Evolutionary conservation across 169 alveolate genomes (phyloP).

Genomic region (Cryptosporidium tyzzeri): DNA sequence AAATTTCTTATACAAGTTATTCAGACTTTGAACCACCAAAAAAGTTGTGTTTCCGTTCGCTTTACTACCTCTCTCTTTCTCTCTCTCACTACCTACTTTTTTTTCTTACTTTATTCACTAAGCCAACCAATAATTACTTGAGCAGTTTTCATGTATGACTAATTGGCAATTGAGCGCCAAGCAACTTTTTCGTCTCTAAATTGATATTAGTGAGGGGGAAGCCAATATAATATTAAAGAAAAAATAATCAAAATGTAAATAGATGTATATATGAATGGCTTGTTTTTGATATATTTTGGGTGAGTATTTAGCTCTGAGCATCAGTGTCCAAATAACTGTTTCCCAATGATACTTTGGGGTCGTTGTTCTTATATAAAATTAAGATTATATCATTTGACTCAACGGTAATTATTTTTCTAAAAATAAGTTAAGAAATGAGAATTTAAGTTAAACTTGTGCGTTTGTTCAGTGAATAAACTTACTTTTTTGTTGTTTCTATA

Average conservation of each 20-base stretch:
- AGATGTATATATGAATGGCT: not conserved
- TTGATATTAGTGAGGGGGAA: not conserved
- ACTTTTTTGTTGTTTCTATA: slow-evolving; percentile 62
- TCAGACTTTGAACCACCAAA: not conserved
- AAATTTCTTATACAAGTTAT: not conserved
- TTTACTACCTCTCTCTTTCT: not conserved
- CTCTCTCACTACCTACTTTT: not conserved
- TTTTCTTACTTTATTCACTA: not conserved
- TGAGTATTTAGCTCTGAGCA: not conserved
- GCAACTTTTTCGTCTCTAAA: slow-evolving; percentile 15
- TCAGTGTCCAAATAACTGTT: not conserved
- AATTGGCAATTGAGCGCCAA: not conserved
- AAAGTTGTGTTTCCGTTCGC: not conserved
- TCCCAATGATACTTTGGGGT: not conserved
- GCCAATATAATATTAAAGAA: not conserved
- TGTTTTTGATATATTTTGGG: not conserved
- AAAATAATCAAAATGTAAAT: not conserved
- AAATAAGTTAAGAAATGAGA: not conserved
- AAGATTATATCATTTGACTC: slow-evolving; percentile 53
- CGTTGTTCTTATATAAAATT: slow-evolving; percentile 22
- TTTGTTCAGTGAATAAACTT: not conserved
- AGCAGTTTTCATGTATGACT: not conserved
- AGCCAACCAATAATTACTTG: not conserved
- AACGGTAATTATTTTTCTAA: slow-evolving; percentile 30
- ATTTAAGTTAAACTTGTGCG: not conserved